Percentiles rank a stretch among this genome's conserved stretches.
phyloP scores from a whole-genome alignment of 2,329 filamentous ascomycete genomes.

The Fusarium subtropicale region DNA sequence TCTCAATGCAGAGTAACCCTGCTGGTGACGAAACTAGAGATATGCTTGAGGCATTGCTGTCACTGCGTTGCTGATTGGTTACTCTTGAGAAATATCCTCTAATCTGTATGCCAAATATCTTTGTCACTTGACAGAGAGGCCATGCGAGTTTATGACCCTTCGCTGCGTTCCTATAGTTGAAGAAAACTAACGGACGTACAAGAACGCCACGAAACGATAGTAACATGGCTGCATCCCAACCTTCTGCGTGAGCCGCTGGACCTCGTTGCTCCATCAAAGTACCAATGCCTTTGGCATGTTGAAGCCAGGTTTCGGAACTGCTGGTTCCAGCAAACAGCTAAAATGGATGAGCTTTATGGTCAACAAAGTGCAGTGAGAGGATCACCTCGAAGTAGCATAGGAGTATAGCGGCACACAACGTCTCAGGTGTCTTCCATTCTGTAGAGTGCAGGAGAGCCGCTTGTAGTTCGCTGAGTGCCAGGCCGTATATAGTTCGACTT shows the following conservation, averaged over 20 bases:
- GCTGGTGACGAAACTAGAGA: conserved; percentile 33
- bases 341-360: conserved; percentile 24
- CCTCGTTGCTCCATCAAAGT: conserved; percentile 56
- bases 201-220: conserved; percentile 54
- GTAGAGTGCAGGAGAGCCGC: conserved; percentile 51
- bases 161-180: conserved; percentile 2
- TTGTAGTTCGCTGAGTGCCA: conserved; percentile 53
- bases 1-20: conserved; percentile 43
- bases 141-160: conserved; percentile 26
- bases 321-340: conserved; percentile 57
- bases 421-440: conserved; percentile 56
- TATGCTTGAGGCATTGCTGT: conserved; percentile 14
- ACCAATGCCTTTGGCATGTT: conserved; percentile 55
- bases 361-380: background rate
- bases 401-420: conserved; percentile 56
- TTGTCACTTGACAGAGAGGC: conserved; percentile 33
- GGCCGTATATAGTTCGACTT: conserved; percentile 55
- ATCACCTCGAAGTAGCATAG: conserved; percentile 56
- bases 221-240: conserved; percentile 54
- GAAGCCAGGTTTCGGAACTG: conserved; percentile 53
- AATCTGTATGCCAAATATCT: conserved; percentile 3
- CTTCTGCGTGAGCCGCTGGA: conserved; percentile 49
- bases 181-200: conserved; percentile 45
- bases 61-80: conserved; percentile 10
- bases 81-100: background rate